phyloP scores from a whole-genome alignment of 345 rosid genomes.

The Gossypium anomalum region DNA sequence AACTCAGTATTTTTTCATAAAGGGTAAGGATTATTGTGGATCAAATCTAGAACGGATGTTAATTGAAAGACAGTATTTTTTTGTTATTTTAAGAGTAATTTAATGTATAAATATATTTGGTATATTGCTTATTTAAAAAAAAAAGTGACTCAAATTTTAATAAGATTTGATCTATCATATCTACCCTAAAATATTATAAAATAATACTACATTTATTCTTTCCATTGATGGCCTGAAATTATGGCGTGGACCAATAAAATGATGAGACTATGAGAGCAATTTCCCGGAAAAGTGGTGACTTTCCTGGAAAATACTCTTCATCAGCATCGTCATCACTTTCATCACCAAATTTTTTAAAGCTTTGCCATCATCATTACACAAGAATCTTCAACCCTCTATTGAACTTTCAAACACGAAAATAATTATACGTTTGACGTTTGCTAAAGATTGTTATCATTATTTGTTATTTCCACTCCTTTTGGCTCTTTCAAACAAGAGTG shows the following conservation, averaged over 20 bases:
- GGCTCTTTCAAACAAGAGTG: not conserved
- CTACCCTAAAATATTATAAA: no score
- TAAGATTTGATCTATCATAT: no score
- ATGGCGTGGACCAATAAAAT: constrained; percentile 44
- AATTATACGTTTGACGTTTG: constrained; percentile 8
- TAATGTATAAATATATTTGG: no score
- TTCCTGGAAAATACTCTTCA: constrained; percentile 39
- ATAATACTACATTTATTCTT: no score
- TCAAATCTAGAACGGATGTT: no score
- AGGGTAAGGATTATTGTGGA: no score
- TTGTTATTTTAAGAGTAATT: no score
- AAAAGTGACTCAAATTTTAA: no score
- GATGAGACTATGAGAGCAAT: constrained; percentile 45
- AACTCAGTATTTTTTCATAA: no score
- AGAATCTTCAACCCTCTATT: constrained; percentile 22
- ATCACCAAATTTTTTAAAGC: constrained; percentile 5
- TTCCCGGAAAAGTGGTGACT: constrained; percentile 39
- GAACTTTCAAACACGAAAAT: constrained; percentile 12
- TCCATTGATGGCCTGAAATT: no score
- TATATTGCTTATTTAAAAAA: no score
- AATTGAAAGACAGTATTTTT: no score
- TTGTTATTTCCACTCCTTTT: not conserved
- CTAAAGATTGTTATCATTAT: not conserved
- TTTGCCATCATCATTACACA: constrained; percentile 10
- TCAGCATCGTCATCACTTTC: constrained; percentile 21